phyloP scores from a whole-genome alignment of 2,329 filamentous ascomycete species.

The Diaporthe sp. region DNA sequence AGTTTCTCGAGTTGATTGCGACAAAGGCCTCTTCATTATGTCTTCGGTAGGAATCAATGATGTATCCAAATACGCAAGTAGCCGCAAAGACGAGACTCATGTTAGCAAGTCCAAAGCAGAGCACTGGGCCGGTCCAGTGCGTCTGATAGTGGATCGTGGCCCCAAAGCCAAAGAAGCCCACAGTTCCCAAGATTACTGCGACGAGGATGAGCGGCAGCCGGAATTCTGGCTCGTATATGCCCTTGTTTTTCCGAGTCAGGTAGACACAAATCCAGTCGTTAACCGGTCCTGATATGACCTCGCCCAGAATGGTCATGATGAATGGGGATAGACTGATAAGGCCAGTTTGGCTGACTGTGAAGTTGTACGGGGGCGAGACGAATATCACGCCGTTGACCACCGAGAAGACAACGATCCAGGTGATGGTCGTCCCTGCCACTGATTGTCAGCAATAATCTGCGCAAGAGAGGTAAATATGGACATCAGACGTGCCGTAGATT shows the following conservation, averaged over 20 bases:
- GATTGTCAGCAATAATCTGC: background rate
- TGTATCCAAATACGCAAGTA: slow-evolving; percentile 64
- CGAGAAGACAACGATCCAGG: slow-evolving; percentile 57
- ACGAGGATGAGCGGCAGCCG: slow-evolving; percentile 59
- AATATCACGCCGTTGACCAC: slow-evolving; percentile 66
- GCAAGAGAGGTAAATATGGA: slow-evolving; percentile 51
- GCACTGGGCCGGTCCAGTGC: slow-evolving; percentile 62
- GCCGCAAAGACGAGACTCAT: slow-evolving; percentile 62
- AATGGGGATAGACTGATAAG: slow-evolving; percentile 66
- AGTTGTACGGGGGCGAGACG: slow-evolving; percentile 64
- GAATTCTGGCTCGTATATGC: slow-evolving; percentile 69
- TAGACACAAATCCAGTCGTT: slow-evolving; percentile 61
- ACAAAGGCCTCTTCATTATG: slow-evolving; percentile 65
- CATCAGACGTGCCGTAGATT: slow-evolving; percentile 58
- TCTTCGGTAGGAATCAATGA: slow-evolving; percentile 62
- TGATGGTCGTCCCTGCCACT: slow-evolving; percentile 44
- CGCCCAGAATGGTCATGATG: slow-evolving; percentile 61
- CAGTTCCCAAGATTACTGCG: slow-evolving; percentile 56
- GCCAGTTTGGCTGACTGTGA: slow-evolving; percentile 62
- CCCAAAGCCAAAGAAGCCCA: slow-evolving; percentile 64
- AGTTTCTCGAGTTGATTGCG: slow-evolving; percentile 63
- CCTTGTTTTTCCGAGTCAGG: slow-evolving; percentile 62
- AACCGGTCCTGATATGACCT: slow-evolving; percentile 59
- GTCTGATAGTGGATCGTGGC: slow-evolving; percentile 59
- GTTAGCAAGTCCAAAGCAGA: slow-evolving; percentile 64